Evolutionary conservation across 371 early-diverging fungal genomes (phyloP).

Genomic region (Circinella minor): DNA sequence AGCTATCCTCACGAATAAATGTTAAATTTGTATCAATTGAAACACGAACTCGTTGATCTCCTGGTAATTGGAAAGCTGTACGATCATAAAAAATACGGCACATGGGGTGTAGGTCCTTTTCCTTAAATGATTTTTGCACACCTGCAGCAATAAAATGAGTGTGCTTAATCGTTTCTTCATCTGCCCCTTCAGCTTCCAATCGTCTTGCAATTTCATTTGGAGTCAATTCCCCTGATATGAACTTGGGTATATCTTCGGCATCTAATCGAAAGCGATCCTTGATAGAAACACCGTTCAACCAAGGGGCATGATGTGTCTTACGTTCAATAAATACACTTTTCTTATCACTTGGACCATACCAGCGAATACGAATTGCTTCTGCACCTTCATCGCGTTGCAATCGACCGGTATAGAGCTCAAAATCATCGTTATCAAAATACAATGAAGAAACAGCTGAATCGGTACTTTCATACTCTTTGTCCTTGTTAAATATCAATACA

Average conservation of each 20-base stretch:
- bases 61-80: slow-evolving; percentile 97
- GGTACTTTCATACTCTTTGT: slow-evolving; percentile 59
- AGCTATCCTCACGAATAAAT: slow-evolving; percentile 96
- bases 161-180: slow-evolving; percentile 77
- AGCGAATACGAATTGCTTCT: slow-evolving; percentile 90
- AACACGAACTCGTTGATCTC: slow-evolving; percentile 92
- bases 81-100: slow-evolving; percentile 95
- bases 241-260: slow-evolving; percentile 45
- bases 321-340: slow-evolving; percentile 92
- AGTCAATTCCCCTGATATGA: slow-evolving; percentile 83
- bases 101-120: slow-evolving; percentile 79
- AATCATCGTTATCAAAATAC: slow-evolving; percentile 94
- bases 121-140: slow-evolving; percentile 76
- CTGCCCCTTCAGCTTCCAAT: slow-evolving; percentile 74
- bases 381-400: slow-evolving; percentile 94
- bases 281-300: slow-evolving; percentile 94
- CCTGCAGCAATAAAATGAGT: slow-evolving; percentile 77
- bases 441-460: slow-evolving; percentile 82
- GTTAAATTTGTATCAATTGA: slow-evolving; percentile 97
- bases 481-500: slow-evolving; percentile 81
- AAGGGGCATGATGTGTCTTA: slow-evolving; percentile 97
- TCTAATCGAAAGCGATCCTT: slow-evolving; percentile 64
- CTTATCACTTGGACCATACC: slow-evolving; percentile 84
- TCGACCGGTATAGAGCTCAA: slow-evolving; percentile 92
- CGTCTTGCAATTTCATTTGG: slow-evolving; percentile 74